phyloP scores from a whole-genome alignment of 1,139 yeast species.

The Hyphopichia fennica region DNA sequence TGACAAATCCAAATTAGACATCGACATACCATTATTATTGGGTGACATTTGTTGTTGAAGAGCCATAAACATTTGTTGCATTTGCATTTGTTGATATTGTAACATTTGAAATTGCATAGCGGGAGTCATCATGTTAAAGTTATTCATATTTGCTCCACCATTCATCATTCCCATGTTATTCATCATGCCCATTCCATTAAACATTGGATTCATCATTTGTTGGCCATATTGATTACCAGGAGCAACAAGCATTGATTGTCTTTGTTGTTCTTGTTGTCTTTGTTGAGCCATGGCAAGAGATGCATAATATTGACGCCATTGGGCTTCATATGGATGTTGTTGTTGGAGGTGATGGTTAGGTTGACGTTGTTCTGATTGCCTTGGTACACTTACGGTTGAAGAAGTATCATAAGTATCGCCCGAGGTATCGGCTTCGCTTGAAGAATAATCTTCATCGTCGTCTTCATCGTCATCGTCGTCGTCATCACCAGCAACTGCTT shows the following conservation, averaged over 20 bases:
- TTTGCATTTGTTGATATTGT: constrained; percentile 3
- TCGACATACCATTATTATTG: not conserved
- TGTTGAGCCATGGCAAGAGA: constrained; percentile 25
- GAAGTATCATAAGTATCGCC: constrained; percentile 1
- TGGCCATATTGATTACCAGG: not conserved
- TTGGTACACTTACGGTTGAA: constrained; percentile 2
- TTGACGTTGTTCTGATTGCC: constrained; percentile 5
- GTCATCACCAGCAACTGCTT: not conserved
- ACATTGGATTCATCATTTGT: not conserved
- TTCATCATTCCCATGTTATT: not conserved
- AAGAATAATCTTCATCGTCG: constrained; percentile 2
- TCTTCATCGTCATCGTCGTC: constrained; percentile 6
- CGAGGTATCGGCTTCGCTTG: constrained; percentile 11
- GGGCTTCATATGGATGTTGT: constrained; percentile 25
- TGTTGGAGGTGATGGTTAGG: too few relatives aligned
- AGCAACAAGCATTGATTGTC: not conserved
- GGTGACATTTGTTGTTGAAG: constrained; percentile 1
- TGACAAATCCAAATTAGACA: constrained; percentile 2
- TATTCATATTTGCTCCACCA: constrained; percentile 4
- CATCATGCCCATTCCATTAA: not conserved
- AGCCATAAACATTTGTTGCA: constrained; percentile 2
- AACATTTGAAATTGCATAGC: constrained; percentile 2
- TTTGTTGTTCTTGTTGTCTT: constrained; percentile 10
- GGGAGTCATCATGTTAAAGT: constrained; percentile 2
- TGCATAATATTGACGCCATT: constrained; percentile 31